Evolutionary conservation across 2,329 filamentous ascomycete genomes (phyloP), one percentile per base, ranked within the genome.

Genomic region (Capronia coronata): DNA sequence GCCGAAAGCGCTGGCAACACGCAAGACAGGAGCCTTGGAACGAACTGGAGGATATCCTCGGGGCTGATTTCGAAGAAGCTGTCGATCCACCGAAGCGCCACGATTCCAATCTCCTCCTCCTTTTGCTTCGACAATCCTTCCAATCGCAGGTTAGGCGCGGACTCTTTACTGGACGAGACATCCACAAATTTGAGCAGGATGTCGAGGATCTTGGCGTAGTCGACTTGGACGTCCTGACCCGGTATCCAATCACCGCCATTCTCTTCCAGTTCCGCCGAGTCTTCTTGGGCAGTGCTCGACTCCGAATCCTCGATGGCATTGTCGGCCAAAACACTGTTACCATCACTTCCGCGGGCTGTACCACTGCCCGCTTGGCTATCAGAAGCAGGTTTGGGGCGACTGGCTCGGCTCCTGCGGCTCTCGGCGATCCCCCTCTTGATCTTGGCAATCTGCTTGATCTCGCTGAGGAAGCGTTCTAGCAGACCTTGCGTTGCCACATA

Each of bases 51-150:
- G 2, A 98, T 94, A 63, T 98, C 93, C 64, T 96, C 93, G 0
- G 93, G 91, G 61, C 90, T 96, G 39, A 98, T 97, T 56, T 97
- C 90, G 59, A 98, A 85, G 65, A 98, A 96, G 52, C 86, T 86
- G 58, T 96, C 89, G 57, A 98, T 89, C 93, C 93, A 98, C 55
- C 88, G 81, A 22, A 98, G 74, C 2, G 90, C 89, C 46, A 94
- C 94, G 32, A 96, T 76, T 38, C 96, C 79, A 57, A 94, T 90
- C 62, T 95, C 87, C 65, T 97, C 89, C 46, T 62, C 59, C 44
- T 62, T 62, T 65, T 96, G 90, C 83, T 64, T 59, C 46, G 46
- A 62, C 8, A 47, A 47, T 62, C 55, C 66, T 42, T 61, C 58
- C 29, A 57, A 47, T 18, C 58, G 47, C 29, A 60, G 43, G 4